Conservation (phyloP, 129 eudicot genomes). For the Solidago caesia region DNA sequence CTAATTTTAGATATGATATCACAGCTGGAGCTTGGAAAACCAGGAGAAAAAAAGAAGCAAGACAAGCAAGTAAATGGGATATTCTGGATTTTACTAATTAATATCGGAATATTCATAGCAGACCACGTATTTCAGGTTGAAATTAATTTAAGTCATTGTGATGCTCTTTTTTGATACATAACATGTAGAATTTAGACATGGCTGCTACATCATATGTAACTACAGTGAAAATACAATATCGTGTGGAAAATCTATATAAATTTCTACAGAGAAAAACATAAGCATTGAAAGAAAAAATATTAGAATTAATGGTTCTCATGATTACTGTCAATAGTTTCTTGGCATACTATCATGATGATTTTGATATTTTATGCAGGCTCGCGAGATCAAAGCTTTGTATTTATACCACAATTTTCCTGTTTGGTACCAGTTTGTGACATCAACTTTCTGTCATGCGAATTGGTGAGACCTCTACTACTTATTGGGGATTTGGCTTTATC, state of each 20-base stretch:
- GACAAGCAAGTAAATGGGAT: slow-evolving; percentile 84
- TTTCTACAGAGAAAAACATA: slow-evolving; percentile 1
- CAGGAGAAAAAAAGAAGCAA: slow-evolving; percentile 30
- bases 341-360: slow-evolving; percentile 2
- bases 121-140: slow-evolving; percentile 90
- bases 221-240: background rate
- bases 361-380: slow-evolving; percentile 21
- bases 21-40: slow-evolving; percentile 77
- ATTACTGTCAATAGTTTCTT: background rate
- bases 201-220: background rate
- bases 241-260: background rate
- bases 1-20: slow-evolving; percentile 53
- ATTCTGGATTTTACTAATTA: slow-evolving; percentile 90
- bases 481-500: slow-evolving; percentile 9
- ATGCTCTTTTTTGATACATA: slow-evolving; percentile 1
- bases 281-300: background rate
- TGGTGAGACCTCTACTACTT: slow-evolving; percentile 53
- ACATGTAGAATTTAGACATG: slow-evolving; percentile 8
- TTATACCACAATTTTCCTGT: slow-evolving; percentile 75
- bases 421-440: slow-evolving; percentile 95
- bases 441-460: slow-evolving; percentile 91
- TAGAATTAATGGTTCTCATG: background rate
- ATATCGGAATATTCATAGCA: slow-evolving; percentile 78
- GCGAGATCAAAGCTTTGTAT: slow-evolving; percentile 51
- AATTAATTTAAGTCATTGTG: slow-evolving; percentile 5